Conservation (phyloP, 2,329 filamentous ascomycete species). For the Fusarium sublunatum region DNA sequence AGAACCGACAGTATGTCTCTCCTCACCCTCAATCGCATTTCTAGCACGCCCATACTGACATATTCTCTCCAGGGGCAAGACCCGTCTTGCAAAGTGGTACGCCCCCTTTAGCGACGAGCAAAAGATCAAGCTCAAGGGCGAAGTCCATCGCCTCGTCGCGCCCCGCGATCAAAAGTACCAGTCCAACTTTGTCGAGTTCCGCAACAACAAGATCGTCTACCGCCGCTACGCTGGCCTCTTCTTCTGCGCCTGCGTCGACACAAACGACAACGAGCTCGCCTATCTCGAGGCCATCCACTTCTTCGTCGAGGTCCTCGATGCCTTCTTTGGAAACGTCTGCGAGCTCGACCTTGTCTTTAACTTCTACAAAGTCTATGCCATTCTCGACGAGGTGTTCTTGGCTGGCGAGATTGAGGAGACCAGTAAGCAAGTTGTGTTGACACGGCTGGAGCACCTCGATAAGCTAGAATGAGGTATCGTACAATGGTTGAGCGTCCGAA, state of each 20-base stretch:
- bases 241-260: conserved; percentile 99
- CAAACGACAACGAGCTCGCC: conserved; percentile 97
- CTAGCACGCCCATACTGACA: conserved; percentile 1
- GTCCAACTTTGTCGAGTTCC: conserved; percentile 98
- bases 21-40: not conserved
- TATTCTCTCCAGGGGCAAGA: conserved; percentile 80
- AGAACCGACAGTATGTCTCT: conserved; percentile 81
- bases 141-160: conserved; percentile 97
- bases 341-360: conserved; percentile 92
- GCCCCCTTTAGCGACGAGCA: conserved; percentile 98
- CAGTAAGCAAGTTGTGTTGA: conserved; percentile 97
- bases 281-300: conserved; percentile 99
- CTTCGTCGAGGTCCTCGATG: conserved; percentile 98
- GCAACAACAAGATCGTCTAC: conserved; percentile 96
- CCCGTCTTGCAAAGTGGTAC: conserved; percentile 98
- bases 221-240: conserved; percentile 97
- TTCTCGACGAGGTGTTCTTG: conserved; percentile 97
- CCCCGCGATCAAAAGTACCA: conserved; percentile 99
- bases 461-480: conserved; percentile 79
- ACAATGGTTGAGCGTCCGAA: not conserved
- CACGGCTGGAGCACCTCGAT: conserved; percentile 92
- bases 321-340: conserved; percentile 99
- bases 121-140: conserved; percentile 98
- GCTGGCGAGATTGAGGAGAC: conserved; percentile 99
- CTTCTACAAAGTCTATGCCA: conserved; percentile 93